These are phyloP conservation scores for Penicillium longicatenatum DNA, from an alignment of 495 filamentous ascomycete genomes.

Conservation along the genomic window DNA sequence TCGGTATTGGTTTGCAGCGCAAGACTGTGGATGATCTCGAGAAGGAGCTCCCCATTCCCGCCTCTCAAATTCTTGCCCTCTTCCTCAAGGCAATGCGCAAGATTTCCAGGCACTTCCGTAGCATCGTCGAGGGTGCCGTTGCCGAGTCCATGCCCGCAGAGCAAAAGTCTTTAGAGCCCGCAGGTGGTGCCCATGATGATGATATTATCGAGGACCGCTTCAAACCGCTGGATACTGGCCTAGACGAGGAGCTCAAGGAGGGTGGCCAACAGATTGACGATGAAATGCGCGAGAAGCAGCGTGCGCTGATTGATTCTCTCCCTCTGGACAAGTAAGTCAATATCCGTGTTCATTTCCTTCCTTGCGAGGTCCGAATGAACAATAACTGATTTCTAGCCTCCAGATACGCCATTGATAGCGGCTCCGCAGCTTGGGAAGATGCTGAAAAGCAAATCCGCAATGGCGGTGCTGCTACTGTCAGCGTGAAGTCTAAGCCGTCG, in stretches of 20 bases:
- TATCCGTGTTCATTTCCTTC: constrained; percentile 2
- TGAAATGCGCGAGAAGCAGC: constrained; percentile 73
- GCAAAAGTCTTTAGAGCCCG: constrained; percentile 51
- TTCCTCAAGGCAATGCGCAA: constrained; percentile 96
- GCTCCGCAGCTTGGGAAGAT: constrained; percentile 71
- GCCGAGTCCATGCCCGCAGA: constrained; percentile 66
- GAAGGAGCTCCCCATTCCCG: constrained; percentile 71
- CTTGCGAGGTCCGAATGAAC: constrained; percentile 32
- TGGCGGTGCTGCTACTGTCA: constrained; percentile 71
- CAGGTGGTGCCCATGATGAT: constrained; percentile 64
- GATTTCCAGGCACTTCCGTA: constrained; percentile 72
- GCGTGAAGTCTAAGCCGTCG: constrained; percentile 69
- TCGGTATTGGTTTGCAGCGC: constrained; percentile 85
- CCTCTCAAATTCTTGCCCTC: constrained; percentile 87
- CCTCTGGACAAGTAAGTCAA: constrained; percentile 80
- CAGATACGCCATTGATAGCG: constrained; percentile 81
- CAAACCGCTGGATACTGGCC: constrained; percentile 64
- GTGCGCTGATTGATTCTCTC: constrained; percentile 83
- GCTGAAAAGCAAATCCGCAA: constrained; percentile 75
- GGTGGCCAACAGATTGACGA: constrained; percentile 74
- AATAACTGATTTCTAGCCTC: constrained; percentile 46
- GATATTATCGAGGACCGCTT: constrained; percentile 59
- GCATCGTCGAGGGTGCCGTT: constrained; percentile 72
- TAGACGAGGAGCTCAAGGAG: constrained; percentile 86
- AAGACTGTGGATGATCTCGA: constrained; percentile 83